Base-by-base conservation (phyloP, 2,329 filamentous ascomycete genomes). In the Xylaria arbuscula region DNA sequence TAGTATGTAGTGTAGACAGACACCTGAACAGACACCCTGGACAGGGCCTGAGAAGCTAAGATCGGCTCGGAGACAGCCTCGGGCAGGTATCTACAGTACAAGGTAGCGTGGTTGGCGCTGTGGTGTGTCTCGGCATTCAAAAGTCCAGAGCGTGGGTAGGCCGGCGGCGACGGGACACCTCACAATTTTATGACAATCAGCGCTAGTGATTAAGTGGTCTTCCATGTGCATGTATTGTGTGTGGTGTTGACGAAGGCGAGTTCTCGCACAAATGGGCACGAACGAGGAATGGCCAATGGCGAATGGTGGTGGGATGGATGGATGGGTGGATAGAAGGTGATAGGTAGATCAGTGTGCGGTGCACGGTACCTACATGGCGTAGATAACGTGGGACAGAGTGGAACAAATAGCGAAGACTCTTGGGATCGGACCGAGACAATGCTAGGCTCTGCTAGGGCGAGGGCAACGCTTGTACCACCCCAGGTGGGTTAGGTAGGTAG, bases 371-470 rank as follows among this genome's bases (percentile, higher is more conserved):
- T 51, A 51, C 48, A 32, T 51, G 7, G 48, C 17, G 17, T 28
- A 24, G 40, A 58, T 34, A 32, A n/a, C 38, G 42, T 22, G 54
- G 53, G 36, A n/a, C 17, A 17, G 7, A 45, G 17, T 19, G 22
- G 48, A 28, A 24, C 38, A 36, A 64, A 42, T 50, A 19, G n/a
- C 42, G 34, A 57, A 64, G 53, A 51, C 53, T 32, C 11, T 36
- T 42, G 22, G 28, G 62, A 48, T 36, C 53, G 45, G 62, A 64
- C 62, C 62, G 45, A 54, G 60, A 63, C 61, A 51, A 48, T 47
- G 15, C 15, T 17, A 45, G 17, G 15, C 7, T 28, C 15, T 8
- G 9, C 54, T 15, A 34, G 54, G 42, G 53, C 42, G 15, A 32
- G 60, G 17, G 24, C n/a, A 28, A 11, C 10, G 19, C 45, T 48